Conservation (phyloP, 495 filamentous ascomycete species). For the Penicillium diatomitis region DNA sequence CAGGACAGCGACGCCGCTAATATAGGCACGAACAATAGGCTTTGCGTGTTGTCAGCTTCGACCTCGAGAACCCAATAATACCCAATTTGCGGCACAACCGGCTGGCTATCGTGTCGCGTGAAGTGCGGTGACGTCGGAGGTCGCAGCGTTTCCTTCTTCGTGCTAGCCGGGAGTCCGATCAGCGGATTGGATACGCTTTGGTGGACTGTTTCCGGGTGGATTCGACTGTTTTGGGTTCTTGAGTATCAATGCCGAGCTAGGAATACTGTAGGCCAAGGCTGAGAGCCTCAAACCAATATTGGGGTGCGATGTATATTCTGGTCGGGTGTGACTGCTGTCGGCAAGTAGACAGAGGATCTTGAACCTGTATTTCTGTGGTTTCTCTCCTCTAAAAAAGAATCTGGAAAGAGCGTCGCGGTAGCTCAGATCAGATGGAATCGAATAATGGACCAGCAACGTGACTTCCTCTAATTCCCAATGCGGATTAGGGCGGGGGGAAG, state of each 20-base stretch:
- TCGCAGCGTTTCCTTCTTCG: constrained; percentile 4
- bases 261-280: too few species aligned
- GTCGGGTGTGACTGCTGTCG: too few species aligned
- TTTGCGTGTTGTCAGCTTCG: too few species aligned
- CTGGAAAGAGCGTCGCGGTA: not conserved
- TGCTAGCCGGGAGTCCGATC: constrained; percentile 7
- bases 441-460: not conserved
- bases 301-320: too few species aligned
- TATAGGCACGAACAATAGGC: too few species aligned
- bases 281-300: too few species aligned
- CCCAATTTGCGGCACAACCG: not conserved
- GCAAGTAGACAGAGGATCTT: too few species aligned
- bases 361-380: too few species aligned
- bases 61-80: too few species aligned
- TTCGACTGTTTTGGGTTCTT: not conserved
- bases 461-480: constrained; percentile 6
- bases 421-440: too few species aligned
- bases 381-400: not conserved
- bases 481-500: constrained; percentile 26
- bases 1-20: too few species aligned
- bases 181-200: not conserved
- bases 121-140: constrained; percentile 18
- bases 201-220: not conserved
- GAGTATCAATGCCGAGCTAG: not conserved
- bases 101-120: constrained; percentile 10